Evolutionary conservation across 208 protist genomes (phyloP).

Genomic region (Trypanosoma rangeli): DNA sequence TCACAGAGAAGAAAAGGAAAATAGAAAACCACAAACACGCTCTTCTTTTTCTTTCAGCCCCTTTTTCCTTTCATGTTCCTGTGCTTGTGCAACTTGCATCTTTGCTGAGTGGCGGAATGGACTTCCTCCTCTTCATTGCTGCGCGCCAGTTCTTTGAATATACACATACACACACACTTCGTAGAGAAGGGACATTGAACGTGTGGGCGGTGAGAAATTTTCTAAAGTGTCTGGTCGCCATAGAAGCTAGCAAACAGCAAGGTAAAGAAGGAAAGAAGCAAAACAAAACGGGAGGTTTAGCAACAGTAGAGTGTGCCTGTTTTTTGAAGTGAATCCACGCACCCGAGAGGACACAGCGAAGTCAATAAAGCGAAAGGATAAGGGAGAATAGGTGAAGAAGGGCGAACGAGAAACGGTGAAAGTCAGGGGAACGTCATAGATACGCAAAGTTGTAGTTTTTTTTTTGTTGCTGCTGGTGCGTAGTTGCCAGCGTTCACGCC

Average conservation of each 20-base stretch:
- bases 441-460: conserved; percentile 15
- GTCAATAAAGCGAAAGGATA: background rate
- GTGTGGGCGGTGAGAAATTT: background rate
- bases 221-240: background rate
- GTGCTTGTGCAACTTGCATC: background rate
- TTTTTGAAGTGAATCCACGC: background rate
- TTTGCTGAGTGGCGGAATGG: background rate
- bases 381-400: background rate
- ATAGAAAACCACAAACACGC: background rate
- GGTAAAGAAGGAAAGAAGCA: background rate
- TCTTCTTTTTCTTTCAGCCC: background rate
- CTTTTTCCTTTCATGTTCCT: background rate
- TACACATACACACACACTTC: background rate
- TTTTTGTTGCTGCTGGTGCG: background rate
- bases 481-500: background rate
- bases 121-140: background rate
- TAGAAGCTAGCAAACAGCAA: background rate
- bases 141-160: background rate
- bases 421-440: conserved; percentile 10
- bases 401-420: conserved; percentile 1
- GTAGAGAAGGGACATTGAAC: background rate
- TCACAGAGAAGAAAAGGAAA: background rate
- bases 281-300: background rate
- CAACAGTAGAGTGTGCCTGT: background rate
- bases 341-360: background rate